Evolutionary conservation across 2,329 filamentous ascomycete genomes (phyloP), one percentile per base, ranked within the genome.

Genomic region (Fusarium devonianum): DNA sequence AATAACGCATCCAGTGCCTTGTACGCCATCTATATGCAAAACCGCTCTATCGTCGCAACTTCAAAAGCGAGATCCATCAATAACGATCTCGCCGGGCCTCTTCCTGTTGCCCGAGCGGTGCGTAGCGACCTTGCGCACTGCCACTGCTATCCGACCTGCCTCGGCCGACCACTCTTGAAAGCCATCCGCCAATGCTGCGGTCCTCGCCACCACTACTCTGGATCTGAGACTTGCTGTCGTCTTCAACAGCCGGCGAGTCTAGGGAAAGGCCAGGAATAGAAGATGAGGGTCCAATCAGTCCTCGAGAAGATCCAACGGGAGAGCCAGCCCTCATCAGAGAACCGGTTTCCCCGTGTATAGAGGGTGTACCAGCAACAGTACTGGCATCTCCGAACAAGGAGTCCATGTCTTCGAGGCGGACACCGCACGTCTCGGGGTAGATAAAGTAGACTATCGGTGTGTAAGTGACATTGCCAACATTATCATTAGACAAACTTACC

Each of bases 391-490:
- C 94, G 67, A 99, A 99, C 12, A 99, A 76, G 3, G 85, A 82
- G 69, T 96, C 90, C 94, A 99, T 99, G 63, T 99, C 94, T 74
- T 99, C 94, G 39, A 99, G 81, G 48, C 92, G 88, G 49, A 99
- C 87, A 65, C 95, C 95, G 62, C 92, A 94, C 0, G 94, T 99
- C 73, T 99, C 94, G 21, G 94, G 94, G 71, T 97, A 99, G 62
- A 96, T 84, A 74, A 97, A 97, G 75, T 93, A 99, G 7, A 99
- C 94, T 97, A 8, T 26, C 16, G n/a, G 2, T n/a, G 7, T 14
- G 49, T 66, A 11, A 66, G 46, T 28, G 8, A 11, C 18, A 17
- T n/a, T n/a, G n/a, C 9, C 16, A 4, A 17, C 22, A 32, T 4
- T 29, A n/a, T n/a, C n/a, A n/a, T n/a, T n/a, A n/a, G 5, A 28